Percentiles rank a stretch among this genome's conserved stretches.
phyloP scores from a whole-genome alignment of 345 rosid genomes.

The Clausena lansium region DNA sequence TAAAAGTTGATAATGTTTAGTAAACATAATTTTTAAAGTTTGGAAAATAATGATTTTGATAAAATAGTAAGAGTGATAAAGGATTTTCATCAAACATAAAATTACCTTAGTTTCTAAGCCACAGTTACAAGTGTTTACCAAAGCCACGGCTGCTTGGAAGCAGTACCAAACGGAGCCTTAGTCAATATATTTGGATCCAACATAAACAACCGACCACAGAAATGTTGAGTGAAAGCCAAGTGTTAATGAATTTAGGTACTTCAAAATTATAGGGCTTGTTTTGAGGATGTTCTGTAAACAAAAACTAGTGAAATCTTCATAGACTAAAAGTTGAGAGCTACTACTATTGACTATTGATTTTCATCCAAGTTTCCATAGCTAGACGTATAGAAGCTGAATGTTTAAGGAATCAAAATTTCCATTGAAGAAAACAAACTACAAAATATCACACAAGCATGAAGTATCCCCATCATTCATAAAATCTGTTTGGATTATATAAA shows the following conservation, averaged over 20 bases:
- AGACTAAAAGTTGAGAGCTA: not conserved
- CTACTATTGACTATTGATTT: not conserved
- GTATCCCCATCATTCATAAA: not conserved
- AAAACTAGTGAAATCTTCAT: not conserved
- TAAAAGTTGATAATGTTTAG: too few relatives aligned
- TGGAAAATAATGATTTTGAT: not conserved
- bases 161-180: not conserved
- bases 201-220: too few relatives aligned
- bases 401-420: not conserved
- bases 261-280: not conserved
- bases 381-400: not conserved
- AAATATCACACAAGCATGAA: not conserved
- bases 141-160: too few relatives aligned
- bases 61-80: not conserved
- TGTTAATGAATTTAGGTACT: not conserved
- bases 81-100: not conserved
- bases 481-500: too few relatives aligned
- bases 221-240: not conserved
- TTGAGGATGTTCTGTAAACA: not conserved
- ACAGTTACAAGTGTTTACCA: too few relatives aligned
- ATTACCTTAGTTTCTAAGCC: not conserved
- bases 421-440: not conserved
- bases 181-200: not conserved
- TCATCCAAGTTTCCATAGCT: not conserved
- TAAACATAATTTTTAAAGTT: too few relatives aligned